Evolutionary conservation across 345 rosid species (phyloP), one percentile per base, ranked within the genome.

Genomic region (Cardamine chenopodiifolia): DNA sequence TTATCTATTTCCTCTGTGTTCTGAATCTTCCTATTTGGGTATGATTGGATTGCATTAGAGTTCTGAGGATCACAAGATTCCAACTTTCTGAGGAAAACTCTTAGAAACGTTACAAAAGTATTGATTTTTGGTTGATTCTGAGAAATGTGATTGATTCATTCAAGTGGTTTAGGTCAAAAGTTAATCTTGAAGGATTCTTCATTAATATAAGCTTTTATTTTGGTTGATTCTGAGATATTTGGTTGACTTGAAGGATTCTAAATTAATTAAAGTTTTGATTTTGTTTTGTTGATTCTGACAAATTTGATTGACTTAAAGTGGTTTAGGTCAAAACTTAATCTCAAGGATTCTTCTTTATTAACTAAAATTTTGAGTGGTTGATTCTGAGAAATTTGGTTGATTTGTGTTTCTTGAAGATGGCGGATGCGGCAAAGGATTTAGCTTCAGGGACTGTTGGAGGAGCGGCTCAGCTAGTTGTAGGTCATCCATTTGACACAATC

Each of bases 401-500:
- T 37, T 56, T 10, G 17, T 73, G 54, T 77, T 59, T 86, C 5
- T 22, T 22, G 20, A 15, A 90, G 90, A 92, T 96, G 99, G 99
- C 60, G 71, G 99, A 92, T 18, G 86, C 88, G 8, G 93, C 87
- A 1, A 92, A 90, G 87, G 99, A 92, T 78, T 81, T 96, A 52
- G 78, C 88, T 40, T 79, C 99, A 31, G 99, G 99, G 79, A 92
- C 99, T 4, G 76, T 92, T 15, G 99, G 99, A 59, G 99, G 99
- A 63, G 99, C 91, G 9, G 94, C 98, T 25, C 99, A 92, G 57
- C 75, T 96, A 75, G 67, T 96, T 28, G 76, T 76, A 14, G 99
- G 99, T 10, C 99, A 96, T 82, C 99, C 99, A 14, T 96, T 96
- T 62, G 99, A 96, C 76, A 96, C 99, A 26, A 86, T 96, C 84